phyloP scores from a whole-genome alignment of 2,329 filamentous ascomycete genomes.

The Knoxdaviesia capensis region DNA sequence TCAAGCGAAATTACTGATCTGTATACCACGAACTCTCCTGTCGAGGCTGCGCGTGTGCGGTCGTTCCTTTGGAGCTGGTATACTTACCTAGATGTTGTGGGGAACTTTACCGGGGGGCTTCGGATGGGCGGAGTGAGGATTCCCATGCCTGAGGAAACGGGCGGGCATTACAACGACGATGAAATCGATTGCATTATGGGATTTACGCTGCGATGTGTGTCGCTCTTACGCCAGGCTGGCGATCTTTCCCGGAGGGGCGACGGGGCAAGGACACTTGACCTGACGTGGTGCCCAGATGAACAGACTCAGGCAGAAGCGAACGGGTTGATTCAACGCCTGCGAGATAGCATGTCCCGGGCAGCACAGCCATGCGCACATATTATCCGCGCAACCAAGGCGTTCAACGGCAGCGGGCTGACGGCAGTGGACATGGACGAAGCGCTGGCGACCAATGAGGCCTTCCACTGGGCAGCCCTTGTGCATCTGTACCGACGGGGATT shows the following conservation, averaged over 20 bases:
- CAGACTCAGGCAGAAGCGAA: too few relatives aligned
- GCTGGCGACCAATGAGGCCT: conserved; percentile 54
- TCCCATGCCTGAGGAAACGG: conserved; percentile 5
- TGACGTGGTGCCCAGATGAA: conserved; percentile 8
- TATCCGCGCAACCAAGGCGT: conserved; percentile 17
- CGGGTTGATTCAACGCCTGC: conserved; percentile 16
- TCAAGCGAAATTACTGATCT: conserved; percentile 30
- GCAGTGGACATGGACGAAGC: conserved; percentile 11
- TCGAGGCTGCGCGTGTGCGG: conserved; percentile 29
- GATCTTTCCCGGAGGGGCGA: conserved; percentile 52
- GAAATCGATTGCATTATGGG: conserved; percentile 62
- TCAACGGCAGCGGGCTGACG: conserved; percentile 23
- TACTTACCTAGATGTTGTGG: conserved; percentile 64
- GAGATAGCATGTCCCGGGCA: conserved; percentile 27
- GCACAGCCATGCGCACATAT: conserved; percentile 25
- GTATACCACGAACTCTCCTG: neutral
- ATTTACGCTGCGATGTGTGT: conserved; percentile 21
- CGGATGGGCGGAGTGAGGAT: too few relatives aligned
- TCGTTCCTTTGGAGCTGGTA: conserved; percentile 71
- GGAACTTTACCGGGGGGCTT: conserved; percentile 42
- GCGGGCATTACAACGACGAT: conserved; percentile 31
- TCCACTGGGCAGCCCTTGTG: conserved; percentile 59
- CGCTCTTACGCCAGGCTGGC: conserved; percentile 41
- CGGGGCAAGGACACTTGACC: conserved; percentile 33
- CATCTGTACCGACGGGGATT: conserved; percentile 59